phyloP scores from a whole-genome alignment of 495 filamentous ascomycete species.

The Penicillium paxilli region DNA sequence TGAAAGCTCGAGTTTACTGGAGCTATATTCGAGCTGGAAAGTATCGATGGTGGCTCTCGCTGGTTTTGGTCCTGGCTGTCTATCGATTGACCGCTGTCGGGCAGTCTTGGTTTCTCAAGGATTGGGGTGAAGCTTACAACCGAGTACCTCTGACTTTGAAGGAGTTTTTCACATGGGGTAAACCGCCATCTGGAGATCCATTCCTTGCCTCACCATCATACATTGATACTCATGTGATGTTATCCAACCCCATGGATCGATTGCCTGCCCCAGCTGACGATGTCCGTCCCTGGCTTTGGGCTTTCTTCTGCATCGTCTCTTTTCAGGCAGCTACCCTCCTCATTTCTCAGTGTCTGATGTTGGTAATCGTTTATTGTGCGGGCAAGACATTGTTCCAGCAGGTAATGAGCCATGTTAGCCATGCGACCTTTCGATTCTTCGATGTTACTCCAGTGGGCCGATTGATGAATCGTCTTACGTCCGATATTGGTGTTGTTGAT shows the following conservation, averaged over 20 bases:
- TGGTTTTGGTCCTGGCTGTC: slow-evolving; percentile 57
- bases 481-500: slow-evolving; percentile 81
- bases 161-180: slow-evolving; percentile 1
- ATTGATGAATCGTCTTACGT: slow-evolving; percentile 84
- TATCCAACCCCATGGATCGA: slow-evolving; percentile 45
- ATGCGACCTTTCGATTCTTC: slow-evolving; percentile 84
- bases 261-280: slow-evolving; percentile 67
- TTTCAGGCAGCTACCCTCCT: slow-evolving; percentile 56
- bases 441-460: slow-evolving; percentile 81
- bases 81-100: slow-evolving; percentile 60
- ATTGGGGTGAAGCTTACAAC: slow-evolving; percentile 78
- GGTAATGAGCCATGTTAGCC: slow-evolving; percentile 66
- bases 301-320: slow-evolving; percentile 61
- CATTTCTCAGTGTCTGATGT: slow-evolving; percentile 58
- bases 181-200: not conserved
- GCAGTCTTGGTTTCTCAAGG: slow-evolving; percentile 79
- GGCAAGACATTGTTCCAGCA: slow-evolving; percentile 70
- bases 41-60: slow-evolving; percentile 65
- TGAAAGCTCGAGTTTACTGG: slow-evolving; percentile 75
- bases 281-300: slow-evolving; percentile 70
- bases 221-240: slow-evolving; percentile 22
- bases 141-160: slow-evolving; percentile 18
- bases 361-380: slow-evolving; percentile 71
- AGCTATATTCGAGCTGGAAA: slow-evolving; percentile 77
- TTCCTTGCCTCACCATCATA: slow-evolving; percentile 5